Evolutionary conservation across 139 green algal species (phyloP).

Genomic region (Tetraselmis striata): DNA sequence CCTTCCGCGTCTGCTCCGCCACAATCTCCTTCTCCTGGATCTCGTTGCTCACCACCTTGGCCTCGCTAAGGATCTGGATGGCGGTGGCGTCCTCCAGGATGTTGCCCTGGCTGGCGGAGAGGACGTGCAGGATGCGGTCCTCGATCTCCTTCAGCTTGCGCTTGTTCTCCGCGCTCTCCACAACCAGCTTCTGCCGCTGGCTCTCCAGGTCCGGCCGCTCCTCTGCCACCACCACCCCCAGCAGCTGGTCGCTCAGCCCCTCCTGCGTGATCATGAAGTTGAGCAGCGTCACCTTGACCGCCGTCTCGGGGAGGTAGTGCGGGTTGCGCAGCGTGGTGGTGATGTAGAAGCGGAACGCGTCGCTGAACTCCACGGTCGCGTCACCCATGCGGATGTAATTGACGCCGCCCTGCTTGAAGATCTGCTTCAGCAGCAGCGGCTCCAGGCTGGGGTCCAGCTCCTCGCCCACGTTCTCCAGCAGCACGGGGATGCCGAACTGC

Average conservation of each 20-base stretch:
- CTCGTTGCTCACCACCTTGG: conserved; percentile 26
- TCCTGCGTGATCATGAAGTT: conserved; percentile 75
- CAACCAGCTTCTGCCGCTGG: conserved; percentile 41
- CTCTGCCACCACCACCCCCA: conserved; percentile 59
- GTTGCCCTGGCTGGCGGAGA: conserved; percentile 33
- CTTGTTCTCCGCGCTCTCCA: conserved; percentile 47
- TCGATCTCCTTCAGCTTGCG: conserved; percentile 61
- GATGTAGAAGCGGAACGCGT: conserved; percentile 55
- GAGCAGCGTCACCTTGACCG: conserved; percentile 36
- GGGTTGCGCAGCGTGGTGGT: conserved; percentile 50
- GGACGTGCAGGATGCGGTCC: conserved; percentile 38
- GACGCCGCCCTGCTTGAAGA: conserved; percentile 40
- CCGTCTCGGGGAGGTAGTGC: conserved; percentile 38
- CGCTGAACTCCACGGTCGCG: conserved; percentile 30
- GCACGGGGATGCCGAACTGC: conserved; percentile 31
- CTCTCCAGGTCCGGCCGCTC: conserved; percentile 66
- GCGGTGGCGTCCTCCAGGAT: conserved; percentile 37
- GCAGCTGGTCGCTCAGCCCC: conserved; percentile 61
- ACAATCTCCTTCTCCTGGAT: conserved; percentile 25
- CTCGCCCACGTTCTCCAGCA: conserved; percentile 48
- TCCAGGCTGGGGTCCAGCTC: conserved; percentile 39
- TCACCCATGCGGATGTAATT: conserved; percentile 39
- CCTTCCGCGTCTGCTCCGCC: conserved; percentile 49
- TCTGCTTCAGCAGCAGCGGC: conserved; percentile 42
- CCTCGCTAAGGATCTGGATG: conserved; percentile 32